phyloP scores from a whole-genome alignment of 768 basidiomycete species.

The Trametes cingulata region DNA sequence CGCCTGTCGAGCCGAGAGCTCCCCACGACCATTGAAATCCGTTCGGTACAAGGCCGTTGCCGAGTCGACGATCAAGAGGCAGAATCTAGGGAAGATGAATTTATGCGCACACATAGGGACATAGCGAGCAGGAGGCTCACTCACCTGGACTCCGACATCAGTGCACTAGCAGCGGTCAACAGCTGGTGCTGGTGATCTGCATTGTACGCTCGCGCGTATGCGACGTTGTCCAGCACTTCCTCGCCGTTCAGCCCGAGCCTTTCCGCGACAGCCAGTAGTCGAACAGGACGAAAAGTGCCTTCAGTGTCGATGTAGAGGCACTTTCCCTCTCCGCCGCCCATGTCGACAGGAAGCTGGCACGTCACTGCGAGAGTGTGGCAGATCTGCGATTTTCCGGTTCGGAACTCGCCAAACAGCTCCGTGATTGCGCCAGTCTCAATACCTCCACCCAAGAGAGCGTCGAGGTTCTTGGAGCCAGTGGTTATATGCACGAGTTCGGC shows the following conservation, averaged over 20 bases:
- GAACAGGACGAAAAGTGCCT: slow-evolving; percentile 96
- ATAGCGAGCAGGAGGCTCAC: slow-evolving; percentile 18
- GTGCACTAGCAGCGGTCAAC: slow-evolving; percentile 89
- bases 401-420: slow-evolving; percentile 97
- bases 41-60: slow-evolving; percentile 94
- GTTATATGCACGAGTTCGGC: slow-evolving; percentile 96
- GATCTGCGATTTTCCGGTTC: slow-evolving; percentile 97
- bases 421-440: slow-evolving; percentile 99
- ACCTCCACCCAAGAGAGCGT: slow-evolving; percentile 94
- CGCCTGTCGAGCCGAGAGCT: slow-evolving; percentile 91
- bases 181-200: slow-evolving; percentile 95
- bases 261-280: slow-evolving; percentile 92
- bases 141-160: slow-evolving; percentile 98
- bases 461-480: slow-evolving; percentile 94
- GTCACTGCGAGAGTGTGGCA: slow-evolving; percentile 98
- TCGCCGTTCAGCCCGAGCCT: slow-evolving; percentile 96
- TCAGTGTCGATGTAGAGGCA: slow-evolving; percentile 99
- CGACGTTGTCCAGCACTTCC: slow-evolving; percentile 97
- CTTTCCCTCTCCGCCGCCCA: slow-evolving; percentile 99
- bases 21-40: slow-evolving; percentile 94
- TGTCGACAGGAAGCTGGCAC: slow-evolving; percentile 93
- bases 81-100: slow-evolving; percentile 64
- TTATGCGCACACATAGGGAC: slow-evolving; percentile 26
- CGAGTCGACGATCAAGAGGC: slow-evolving; percentile 94
- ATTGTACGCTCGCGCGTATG: slow-evolving; percentile 97